Percentiles rank a stretch among this genome's conserved stretches.
These are phyloP conservation scores for Picea glauca DNA, from an alignment of 75 land plant genomes.

Conservation along the genomic window DNA sequence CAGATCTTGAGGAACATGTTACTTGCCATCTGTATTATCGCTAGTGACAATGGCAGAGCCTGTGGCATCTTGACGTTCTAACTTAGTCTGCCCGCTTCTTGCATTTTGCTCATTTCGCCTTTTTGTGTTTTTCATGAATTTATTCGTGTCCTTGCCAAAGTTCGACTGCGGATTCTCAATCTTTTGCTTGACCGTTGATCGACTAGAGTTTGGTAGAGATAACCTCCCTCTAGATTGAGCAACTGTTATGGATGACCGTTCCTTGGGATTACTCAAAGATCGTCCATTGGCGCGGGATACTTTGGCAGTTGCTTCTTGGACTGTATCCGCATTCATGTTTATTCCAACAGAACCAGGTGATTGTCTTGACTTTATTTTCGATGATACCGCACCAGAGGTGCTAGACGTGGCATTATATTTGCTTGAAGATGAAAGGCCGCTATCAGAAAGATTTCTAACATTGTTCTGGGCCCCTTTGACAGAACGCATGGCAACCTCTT, in stretches of 20 bases:
- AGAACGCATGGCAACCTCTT: conserved; percentile 21
- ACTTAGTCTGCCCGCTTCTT: background rate
- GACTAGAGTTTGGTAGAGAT: conserved; percentile 45
- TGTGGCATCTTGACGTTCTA: background rate
- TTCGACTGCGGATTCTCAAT: background rate
- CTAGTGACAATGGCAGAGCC: background rate
- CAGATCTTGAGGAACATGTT: background rate
- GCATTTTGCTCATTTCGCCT: background rate
- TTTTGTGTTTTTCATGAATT: background rate
- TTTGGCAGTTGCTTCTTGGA: conserved; percentile 54
- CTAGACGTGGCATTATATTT: conserved; percentile 20
- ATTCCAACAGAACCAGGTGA: conserved; percentile 11
- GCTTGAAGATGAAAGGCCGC: conserved; percentile 36
- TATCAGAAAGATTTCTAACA: conserved; percentile 35
- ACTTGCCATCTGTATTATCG: conserved; percentile 2
- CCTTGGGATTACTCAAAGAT: conserved; percentile 73
- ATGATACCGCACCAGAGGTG: conserved; percentile 11
- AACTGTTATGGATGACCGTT: conserved; percentile 45
- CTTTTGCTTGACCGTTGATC: conserved; percentile 6
- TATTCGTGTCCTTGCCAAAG: background rate
- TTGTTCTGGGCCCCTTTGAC: conserved; percentile 25
- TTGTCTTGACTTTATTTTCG: conserved; percentile 27
- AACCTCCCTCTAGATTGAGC: conserved; percentile 44
- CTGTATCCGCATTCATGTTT: conserved; percentile 19
- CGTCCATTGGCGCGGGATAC: conserved; percentile 31